Base-by-base conservation (phyloP, 306 rosid species). In the Prunus salicina region DNA sequence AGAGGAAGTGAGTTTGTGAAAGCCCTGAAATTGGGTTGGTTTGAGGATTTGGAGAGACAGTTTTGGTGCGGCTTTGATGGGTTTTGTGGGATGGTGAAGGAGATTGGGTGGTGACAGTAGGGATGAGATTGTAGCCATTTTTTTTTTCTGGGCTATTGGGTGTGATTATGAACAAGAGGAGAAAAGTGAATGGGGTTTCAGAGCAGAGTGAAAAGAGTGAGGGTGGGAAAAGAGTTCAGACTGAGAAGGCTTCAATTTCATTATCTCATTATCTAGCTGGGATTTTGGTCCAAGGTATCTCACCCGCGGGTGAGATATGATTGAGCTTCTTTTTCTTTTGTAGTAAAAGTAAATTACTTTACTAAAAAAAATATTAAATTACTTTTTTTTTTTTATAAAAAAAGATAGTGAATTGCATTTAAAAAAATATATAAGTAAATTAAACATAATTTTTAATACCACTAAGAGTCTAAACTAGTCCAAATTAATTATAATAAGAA, bases 111-210 rank as follows among this genome's bases (percentile, higher is more conserved):
- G 80, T 0, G 87, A 83, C 27, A 87, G 64, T 4, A 89, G 15
- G 76, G 86, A 82, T 41, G 95, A 86, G 87, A 86, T 67, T 57
- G 91, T 50, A 77, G 93, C 89, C 98, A 94, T 94, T 81, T 18
- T 16, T 34, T 34, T 41, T 34, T 41, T 9, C 25, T 10, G 43
- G 43, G 38, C 5, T 58, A 10, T 0, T 27, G 9, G 32, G 0
- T 60, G 38, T 58, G 61, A 32, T 67, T 27, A 45, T 24, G 56
- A 41, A 34, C 46, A 5, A 64, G 19, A 13, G 12, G 2, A 27
- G 28, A 28, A 16, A 38, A 38, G 43, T 62, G 34, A 7, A 15
- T 5, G 41, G 13, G 53, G 55, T 45, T 67, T 14, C 16, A 22
- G 55, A 67, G 58, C 4, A 25, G 57, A 25, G 73, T 0, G 69